Evolutionary conservation across 2,329 filamentous ascomycete genomes (phyloP).

Genomic region (Rutstroemia sp.): DNA sequence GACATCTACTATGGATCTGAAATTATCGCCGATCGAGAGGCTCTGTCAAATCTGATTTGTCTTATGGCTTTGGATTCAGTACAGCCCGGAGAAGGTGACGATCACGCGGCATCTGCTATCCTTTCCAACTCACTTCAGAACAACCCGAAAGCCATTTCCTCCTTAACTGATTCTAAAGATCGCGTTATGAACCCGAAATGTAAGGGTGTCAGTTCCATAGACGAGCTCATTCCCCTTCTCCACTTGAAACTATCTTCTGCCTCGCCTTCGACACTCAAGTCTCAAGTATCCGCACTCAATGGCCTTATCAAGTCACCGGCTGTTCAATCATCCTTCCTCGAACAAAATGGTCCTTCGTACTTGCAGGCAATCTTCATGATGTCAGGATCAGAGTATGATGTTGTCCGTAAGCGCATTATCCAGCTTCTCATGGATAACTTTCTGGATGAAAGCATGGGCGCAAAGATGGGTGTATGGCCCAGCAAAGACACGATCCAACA

Average conservation of each 20-base stretch:
- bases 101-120: conserved; percentile 44
- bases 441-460: conserved; percentile 58
- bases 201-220: conserved; percentile 3
- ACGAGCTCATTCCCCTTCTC: conserved; percentile 23
- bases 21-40: conserved; percentile 47
- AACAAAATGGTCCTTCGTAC: conserved; percentile 43
- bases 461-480: conserved; percentile 50
- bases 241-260: conserved; percentile 18
- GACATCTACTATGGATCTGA: conserved; percentile 64
- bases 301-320: conserved; percentile 46
- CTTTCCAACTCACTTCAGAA: conserved; percentile 55
- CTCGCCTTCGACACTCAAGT: conserved; percentile 27
- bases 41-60: conserved; percentile 49
- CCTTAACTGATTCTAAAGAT: conserved; percentile 43
- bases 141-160: conserved; percentile 52
- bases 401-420: conserved; percentile 46
- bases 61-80: conserved; percentile 34
- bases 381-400: conserved; percentile 41
- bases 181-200: conserved; percentile 25
- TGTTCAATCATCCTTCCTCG: conserved; percentile 50
- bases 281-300: conserved; percentile 42
- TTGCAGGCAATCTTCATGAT: conserved; percentile 46
- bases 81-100: conserved; percentile 17
- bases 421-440: conserved; percentile 58
- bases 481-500: conserved; percentile 16